Evolutionary conservation across 2,329 filamentous ascomycete genomes (phyloP).

Genomic region (Colletotrichum liriopes): DNA sequence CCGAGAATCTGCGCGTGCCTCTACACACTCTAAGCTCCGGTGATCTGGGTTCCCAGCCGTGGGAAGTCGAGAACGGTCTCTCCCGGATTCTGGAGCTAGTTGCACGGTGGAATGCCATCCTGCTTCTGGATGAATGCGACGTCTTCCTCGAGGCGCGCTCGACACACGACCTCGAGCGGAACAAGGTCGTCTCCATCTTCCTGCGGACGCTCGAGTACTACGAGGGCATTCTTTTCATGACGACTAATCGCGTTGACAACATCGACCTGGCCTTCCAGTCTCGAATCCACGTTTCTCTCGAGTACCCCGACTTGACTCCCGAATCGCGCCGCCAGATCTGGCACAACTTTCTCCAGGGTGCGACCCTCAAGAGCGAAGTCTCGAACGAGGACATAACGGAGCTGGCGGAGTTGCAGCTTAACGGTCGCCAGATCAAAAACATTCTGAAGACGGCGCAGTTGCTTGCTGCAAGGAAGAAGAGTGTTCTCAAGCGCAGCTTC

Average conservation of each 20-base stretch:
- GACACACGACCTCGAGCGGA: slow-evolving; percentile 53
- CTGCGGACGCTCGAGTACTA: slow-evolving; percentile 64
- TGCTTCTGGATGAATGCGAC: slow-evolving; percentile 59
- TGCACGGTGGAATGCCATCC: slow-evolving; percentile 63
- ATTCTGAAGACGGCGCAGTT: slow-evolving; percentile 58
- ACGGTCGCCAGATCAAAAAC: slow-evolving; percentile 67
- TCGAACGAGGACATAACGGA: slow-evolving; percentile 49
- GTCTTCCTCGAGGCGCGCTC: slow-evolving; percentile 60
- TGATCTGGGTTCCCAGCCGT: slow-evolving; percentile 78
- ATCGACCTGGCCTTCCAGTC: slow-evolving; percentile 65
- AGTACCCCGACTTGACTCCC: slow-evolving; percentile 60
- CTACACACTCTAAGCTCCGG: slow-evolving; percentile 72
- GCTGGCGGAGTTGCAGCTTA: slow-evolving; percentile 58
- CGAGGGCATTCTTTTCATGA: slow-evolving; percentile 65
- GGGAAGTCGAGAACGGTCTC: slow-evolving; percentile 76
- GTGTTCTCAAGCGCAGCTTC: slow-evolving; percentile 41
- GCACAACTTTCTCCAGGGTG: slow-evolving; percentile 56
- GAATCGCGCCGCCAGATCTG: slow-evolving; percentile 57
- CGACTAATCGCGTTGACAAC: slow-evolving; percentile 61
- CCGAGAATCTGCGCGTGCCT: slow-evolving; percentile 64
- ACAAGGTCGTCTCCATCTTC: slow-evolving; percentile 56
- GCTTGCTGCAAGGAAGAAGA: slow-evolving; percentile 62
- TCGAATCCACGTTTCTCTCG: slow-evolving; percentile 64
- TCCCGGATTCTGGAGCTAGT: slow-evolving; percentile 73
- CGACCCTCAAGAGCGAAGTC: slow-evolving; percentile 49